Base-by-base conservation (phyloP, 1,139 yeast species). In the Protomyces inundatus region DNA sequence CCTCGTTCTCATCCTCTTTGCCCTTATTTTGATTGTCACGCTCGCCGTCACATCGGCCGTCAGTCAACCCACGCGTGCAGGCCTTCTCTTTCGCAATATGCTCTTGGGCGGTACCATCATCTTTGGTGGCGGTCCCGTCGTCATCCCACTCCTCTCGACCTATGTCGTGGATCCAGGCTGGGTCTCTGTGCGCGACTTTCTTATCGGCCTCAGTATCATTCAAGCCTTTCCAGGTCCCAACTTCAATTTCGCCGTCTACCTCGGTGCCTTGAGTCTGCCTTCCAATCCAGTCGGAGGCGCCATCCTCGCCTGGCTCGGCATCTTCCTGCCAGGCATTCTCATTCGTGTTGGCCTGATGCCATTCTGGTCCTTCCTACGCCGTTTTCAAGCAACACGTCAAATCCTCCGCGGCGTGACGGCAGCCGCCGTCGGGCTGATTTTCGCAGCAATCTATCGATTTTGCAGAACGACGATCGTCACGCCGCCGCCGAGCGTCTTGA, bases 151-250 rank as follows among this genome's bases (percentile, higher is more conserved):
- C 14, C 55, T 66, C 16, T 67, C 67, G 3, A 61, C 62, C 23
- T 66, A 66, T 34, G 65, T 59, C 35, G 67, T 66, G 5, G 36
- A 63, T 3, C 66, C 65, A 33, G 66, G 67, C 35, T 64, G 67
- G 67, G 67, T 66, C 3, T 35, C 63, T 30, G 34, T 60, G 10
- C 65, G 67, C 10, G 67, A 66, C 55, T 66, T 66, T 54, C 48
- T 46, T 6, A 64, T 65, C 46, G 67, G 67, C 12, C 60, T 66
- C 5, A 67, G 67, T 9, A 35, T 66, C 14, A 62, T 66, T 14
- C 67, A 66, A 36, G 67, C 67, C 10, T 66, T 66, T 35, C 67
- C 67, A 3, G 66, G 67, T 23, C 67, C 67, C 9, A 66, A 66
- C 46, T 66, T 66, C 64, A 65, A 64, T 36, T 66, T 66, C 39